These are phyloP conservation scores for Populus hybrid DNA, from an alignment of 441 rosid genomes.

Conservation along the genomic window DNA sequence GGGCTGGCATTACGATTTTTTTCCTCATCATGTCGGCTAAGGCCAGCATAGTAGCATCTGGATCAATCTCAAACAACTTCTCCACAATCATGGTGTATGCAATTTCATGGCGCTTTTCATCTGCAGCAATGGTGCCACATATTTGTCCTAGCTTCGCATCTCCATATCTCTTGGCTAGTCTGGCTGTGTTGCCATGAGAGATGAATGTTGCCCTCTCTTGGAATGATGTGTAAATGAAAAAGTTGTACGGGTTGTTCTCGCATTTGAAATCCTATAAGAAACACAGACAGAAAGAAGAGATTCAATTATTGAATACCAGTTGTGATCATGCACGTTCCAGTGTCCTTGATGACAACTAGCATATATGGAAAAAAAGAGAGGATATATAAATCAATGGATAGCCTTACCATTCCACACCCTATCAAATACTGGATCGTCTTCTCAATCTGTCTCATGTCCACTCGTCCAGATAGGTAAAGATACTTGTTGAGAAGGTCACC, in stretches of 20 bases:
- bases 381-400: not conserved
- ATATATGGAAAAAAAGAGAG: not conserved
- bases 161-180: slow-evolving; percentile 68
- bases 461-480: slow-evolving; percentile 83
- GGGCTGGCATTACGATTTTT: slow-evolving; percentile 88
- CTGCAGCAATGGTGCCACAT: slow-evolving; percentile 85
- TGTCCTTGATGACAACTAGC: not conserved
- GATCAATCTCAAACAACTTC: slow-evolving; percentile 80
- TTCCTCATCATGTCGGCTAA: slow-evolving; percentile 93
- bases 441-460: slow-evolving; percentile 88
- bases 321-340: not conserved
- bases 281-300: not conserved
- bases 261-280: slow-evolving; percentile 57
- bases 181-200: slow-evolving; percentile 90
- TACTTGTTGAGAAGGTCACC: slow-evolving; percentile 86
- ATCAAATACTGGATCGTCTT: slow-evolving; percentile 90
- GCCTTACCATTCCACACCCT: slow-evolving; percentile 89
- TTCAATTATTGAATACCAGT: not conserved
- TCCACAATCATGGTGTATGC: slow-evolving; percentile 84
- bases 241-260: slow-evolving; percentile 76
- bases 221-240: slow-evolving; percentile 83
- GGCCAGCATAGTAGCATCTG: slow-evolving; percentile 60
- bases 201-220: slow-evolving; percentile 93
- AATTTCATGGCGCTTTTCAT: slow-evolving; percentile 89
- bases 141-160: slow-evolving; percentile 72